Evolutionary conservation across 768 basidiomycete genomes (phyloP), one percentile per base, ranked within the genome.

Genomic region (Leucogyrophana mollusca): DNA sequence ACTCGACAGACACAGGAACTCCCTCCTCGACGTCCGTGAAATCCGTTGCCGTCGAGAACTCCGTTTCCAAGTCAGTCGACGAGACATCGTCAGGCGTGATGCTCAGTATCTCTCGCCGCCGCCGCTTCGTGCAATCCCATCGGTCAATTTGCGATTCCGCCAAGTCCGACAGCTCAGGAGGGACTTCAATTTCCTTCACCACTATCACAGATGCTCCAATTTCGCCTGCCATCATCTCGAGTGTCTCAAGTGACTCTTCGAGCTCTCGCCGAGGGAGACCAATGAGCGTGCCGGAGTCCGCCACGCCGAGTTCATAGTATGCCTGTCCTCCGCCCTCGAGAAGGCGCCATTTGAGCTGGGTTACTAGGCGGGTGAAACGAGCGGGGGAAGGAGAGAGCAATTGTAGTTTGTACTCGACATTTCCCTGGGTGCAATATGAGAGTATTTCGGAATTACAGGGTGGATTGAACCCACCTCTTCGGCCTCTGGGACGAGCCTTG

Each of bases 271-370:
- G 72, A 3, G 78, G 72, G 4, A 97, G 77, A 2, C 94, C 94
- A 41, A 96, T 77, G 22, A 96, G 82, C 4, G 82, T 79, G 2
- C 94, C 94, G 1, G 88, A 87, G 61, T 98, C 94, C 18, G 87
- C 84, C 1, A 98, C 87, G 1, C 82, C 82, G 9, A 85, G 75
- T 51, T 93, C 90, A 51, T 93, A 93, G 61, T 88, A 85, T 0
- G 90, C 90, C 57, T 85, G 82, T 1, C 89, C 89, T 2, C 85
- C 82, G 13, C 91, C 91, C 61, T 93, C 87, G 39, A 89, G 78
- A 8, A 94, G 76, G 2, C 94, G 80, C 94, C 95, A 97, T 60
- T 95, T 94, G 66, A 96, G 81, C 68, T 97, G 94, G 0, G 94
- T 97, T 45, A 93, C 89, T 17, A 98, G 85, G 49, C 85, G 81